Conservation (phyloP, 306 rosid species). For the Fragaria vesca region DNA sequence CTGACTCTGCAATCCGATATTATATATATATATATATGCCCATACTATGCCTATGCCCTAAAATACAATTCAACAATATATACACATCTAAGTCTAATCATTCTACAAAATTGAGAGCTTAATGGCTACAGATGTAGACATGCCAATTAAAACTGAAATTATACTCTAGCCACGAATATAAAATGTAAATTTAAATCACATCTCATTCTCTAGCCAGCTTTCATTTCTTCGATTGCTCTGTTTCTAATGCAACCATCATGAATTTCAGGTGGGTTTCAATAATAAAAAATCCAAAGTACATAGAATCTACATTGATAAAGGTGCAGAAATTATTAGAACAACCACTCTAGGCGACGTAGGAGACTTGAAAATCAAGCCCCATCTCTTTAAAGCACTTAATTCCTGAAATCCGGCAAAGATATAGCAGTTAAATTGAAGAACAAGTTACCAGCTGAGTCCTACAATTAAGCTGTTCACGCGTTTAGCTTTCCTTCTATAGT, state of each 20-base stretch:
- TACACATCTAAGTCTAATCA: background rate
- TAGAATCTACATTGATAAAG: conserved; percentile 41
- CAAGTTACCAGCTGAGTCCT: conserved; percentile 48
- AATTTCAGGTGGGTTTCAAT: conserved; percentile 31
- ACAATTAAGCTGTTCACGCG: conserved; percentile 47
- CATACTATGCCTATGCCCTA: background rate
- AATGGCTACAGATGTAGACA: background rate
- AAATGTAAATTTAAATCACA: conserved; percentile 32
- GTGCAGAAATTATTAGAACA: conserved; percentile 50
- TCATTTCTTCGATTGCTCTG: conserved; percentile 43
- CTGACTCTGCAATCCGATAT: background rate
- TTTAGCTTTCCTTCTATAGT: conserved; percentile 10
- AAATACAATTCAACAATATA: conserved; percentile 5
- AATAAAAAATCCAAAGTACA: conserved; percentile 32
- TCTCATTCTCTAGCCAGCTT: conserved; percentile 47
- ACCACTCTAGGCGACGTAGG: conserved; percentile 50
- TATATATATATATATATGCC: background rate
- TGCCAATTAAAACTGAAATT: background rate
- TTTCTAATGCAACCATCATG: conserved; percentile 39
- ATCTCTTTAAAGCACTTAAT: conserved; percentile 27
- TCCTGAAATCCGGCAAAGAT: conserved; percentile 43
- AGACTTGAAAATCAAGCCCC: conserved; percentile 25
- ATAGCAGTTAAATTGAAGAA: conserved; percentile 47
- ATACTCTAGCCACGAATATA: conserved; percentile 15
- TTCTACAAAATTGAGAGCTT: background rate